Conservation (phyloP, 2,329 filamentous ascomycete species). For the Nothophoma quercina region DNA sequence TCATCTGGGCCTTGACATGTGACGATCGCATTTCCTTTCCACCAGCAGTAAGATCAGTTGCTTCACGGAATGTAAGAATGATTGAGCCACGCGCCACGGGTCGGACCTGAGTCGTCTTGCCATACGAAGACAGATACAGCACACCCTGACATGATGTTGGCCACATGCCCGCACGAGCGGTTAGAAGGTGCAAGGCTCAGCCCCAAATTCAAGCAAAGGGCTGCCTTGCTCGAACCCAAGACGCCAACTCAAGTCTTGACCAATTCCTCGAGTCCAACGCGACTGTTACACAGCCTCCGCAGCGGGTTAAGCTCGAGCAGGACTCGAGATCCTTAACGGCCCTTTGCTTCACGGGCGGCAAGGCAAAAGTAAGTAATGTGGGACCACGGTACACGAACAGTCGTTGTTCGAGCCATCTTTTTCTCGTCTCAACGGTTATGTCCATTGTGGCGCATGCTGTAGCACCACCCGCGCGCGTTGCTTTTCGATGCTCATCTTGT, state of each 20-base stretch:
- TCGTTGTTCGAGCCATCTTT: slow-evolving; percentile 26
- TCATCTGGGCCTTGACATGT: slow-evolving; percentile 4
- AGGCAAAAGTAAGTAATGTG: slow-evolving; percentile 23
- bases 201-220: neutral
- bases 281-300: slow-evolving; percentile 12
- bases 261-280: neutral
- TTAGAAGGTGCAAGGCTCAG: neutral
- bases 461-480: slow-evolving; percentile 20
- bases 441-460: slow-evolving; percentile 17
- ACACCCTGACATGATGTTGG: slow-evolving; percentile 3
- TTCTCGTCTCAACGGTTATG: slow-evolving; percentile 16
- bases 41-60: slow-evolving; percentile 1
- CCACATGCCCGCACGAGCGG: slow-evolving; percentile 13
- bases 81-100: slow-evolving; percentile 30
- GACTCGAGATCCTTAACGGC: slow-evolving; percentile 1
- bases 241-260: neutral
- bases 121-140: neutral
- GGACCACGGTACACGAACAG: slow-evolving; percentile 15
- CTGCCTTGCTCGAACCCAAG: slow-evolving; percentile 1
- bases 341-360: slow-evolving; percentile 8
- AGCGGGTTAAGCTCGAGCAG: slow-evolving; percentile 15
- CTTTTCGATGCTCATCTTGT: slow-evolving; percentile 12
- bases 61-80: slow-evolving; percentile 15
- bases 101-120: slow-evolving; percentile 4
- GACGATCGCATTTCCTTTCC: slow-evolving; percentile 6